phyloP scores from a whole-genome alignment of 768 basidiomycete genomes.

The Naematelia encephala region DNA sequence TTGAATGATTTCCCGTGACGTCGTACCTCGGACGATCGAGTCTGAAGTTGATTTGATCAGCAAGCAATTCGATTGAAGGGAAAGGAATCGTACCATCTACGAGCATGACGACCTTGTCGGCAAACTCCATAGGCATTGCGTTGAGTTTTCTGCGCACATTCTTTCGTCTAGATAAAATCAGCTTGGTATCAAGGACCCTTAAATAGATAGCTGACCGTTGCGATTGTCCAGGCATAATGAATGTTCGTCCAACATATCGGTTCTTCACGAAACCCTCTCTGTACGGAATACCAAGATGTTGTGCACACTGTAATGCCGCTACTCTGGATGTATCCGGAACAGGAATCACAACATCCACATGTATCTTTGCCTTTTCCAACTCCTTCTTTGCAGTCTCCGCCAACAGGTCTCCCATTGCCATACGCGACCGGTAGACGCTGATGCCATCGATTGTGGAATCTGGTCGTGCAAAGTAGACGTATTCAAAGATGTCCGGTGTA shows the following conservation, averaged over 20 bases:
- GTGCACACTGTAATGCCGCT: constrained; percentile 90
- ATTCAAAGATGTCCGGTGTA: constrained; percentile 98
- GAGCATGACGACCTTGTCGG: constrained; percentile 82
- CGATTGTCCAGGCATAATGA: constrained; percentile 99
- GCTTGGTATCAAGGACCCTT: background rate
- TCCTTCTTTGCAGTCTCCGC: constrained; percentile 80
- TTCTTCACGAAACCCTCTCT: constrained; percentile 99
- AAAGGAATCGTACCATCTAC: constrained; percentile 73
- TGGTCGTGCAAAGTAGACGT: constrained; percentile 95
- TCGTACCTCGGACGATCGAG: constrained; percentile 97
- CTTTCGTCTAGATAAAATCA: constrained; percentile 62
- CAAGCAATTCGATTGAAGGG: background rate
- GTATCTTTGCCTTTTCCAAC: constrained; percentile 55
- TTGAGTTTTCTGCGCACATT: constrained; percentile 94
- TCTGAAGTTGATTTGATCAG: constrained; percentile 56
- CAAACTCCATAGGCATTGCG: constrained; percentile 97
- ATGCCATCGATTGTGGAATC: constrained; percentile 97
- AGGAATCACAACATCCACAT: constrained; percentile 93
- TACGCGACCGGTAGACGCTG: constrained; percentile 93
- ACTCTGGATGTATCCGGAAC: constrained; percentile 94
- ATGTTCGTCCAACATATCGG: constrained; percentile 94
- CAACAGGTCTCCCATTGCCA: constrained; percentile 98
- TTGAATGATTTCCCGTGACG: constrained; percentile 96
- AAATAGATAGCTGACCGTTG: constrained; percentile 61
- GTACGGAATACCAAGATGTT: constrained; percentile 82